phyloP scores from a whole-genome alignment of 2,329 filamentous ascomycete species.

The Aspergillus tanneri region DNA sequence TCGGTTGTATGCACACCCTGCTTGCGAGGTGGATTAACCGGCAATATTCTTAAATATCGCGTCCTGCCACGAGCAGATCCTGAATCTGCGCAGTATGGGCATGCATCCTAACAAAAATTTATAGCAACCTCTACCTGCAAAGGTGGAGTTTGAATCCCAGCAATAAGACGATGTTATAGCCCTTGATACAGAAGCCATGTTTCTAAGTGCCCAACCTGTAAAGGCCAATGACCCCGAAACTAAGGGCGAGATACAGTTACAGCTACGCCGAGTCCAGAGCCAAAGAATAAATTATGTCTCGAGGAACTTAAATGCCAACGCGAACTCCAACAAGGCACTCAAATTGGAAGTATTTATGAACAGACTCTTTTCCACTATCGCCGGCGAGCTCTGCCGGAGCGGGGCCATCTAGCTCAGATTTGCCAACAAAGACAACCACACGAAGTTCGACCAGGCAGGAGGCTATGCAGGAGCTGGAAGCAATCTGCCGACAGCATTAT shows the following conservation, averaged over 20 bases:
- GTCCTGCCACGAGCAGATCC: constrained; percentile 5
- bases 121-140: constrained; percentile 4
- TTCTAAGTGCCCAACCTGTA: neutral
- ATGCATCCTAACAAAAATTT: constrained; percentile 4
- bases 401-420: too few relatives aligned
- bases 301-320: constrained; percentile 1
- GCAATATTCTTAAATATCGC: constrained; percentile 5
- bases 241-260: neutral
- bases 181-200: constrained; percentile 3
- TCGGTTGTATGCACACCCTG: constrained; percentile 14
- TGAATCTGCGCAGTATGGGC: constrained; percentile 9
- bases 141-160: constrained; percentile 12
- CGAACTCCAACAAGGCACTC: neutral
- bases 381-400: too few relatives aligned
- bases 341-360: constrained; percentile 2
- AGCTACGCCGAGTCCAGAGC: neutral
- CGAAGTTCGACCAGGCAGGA: too few relatives aligned
- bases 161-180: constrained; percentile 5
- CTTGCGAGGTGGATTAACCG: constrained; percentile 6
- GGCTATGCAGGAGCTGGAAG: too few relatives aligned
- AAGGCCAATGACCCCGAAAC: neutral
- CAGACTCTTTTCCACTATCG: too few relatives aligned
- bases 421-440: too few relatives aligned
- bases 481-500: too few relatives aligned
- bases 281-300: constrained; percentile 2